Evolutionary conservation across 257 asterid genomes (phyloP).

Genomic region (Jacaranda copaia): DNA sequence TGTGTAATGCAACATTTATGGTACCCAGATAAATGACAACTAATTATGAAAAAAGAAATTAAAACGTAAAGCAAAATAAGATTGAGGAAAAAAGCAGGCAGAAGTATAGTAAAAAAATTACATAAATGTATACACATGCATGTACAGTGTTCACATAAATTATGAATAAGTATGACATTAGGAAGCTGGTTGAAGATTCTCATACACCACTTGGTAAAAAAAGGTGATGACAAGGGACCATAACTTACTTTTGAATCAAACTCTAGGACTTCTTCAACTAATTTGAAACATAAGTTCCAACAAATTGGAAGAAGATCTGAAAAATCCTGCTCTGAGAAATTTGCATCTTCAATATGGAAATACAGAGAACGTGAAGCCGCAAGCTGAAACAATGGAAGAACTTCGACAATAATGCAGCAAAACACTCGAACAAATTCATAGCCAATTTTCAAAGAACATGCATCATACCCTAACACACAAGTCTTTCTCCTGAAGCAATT

Average conservation of each 20-base stretch:
- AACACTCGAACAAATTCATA: slow-evolving; percentile 10
- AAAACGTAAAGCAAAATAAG: slow-evolving; percentile 22
- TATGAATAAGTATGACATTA: slow-evolving; percentile 19
- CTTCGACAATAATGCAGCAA: slow-evolving; percentile 26
- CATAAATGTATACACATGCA: too few species aligned
- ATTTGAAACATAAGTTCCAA: slow-evolving; percentile 90
- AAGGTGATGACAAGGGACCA: slow-evolving; percentile 12
- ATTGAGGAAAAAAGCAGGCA: not conserved
- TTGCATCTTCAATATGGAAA: slow-evolving; percentile 94
- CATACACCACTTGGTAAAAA: slow-evolving; percentile 15
- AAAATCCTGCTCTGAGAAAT: slow-evolving; percentile 86
- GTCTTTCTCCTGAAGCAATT: slow-evolving; percentile 88
- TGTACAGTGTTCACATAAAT: not conserved
- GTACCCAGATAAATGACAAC: not conserved
- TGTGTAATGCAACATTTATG: not conserved
- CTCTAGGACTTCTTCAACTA: slow-evolving; percentile 92
- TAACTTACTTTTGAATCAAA: slow-evolving; percentile 88
- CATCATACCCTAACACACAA: slow-evolving; percentile 88
- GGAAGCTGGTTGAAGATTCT: slow-evolving; percentile 21
- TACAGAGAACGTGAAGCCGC: slow-evolving; percentile 92
- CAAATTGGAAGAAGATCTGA: slow-evolving; percentile 83
- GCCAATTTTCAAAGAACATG: slow-evolving; percentile 21
- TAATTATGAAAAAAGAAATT: slow-evolving; percentile 11
- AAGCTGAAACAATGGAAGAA: slow-evolving; percentile 63
- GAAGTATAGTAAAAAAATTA: slow-evolving; percentile 15